phyloP scores from a whole-genome alignment of 2,329 filamentous ascomycete species.

The Calycina herbarum region DNA sequence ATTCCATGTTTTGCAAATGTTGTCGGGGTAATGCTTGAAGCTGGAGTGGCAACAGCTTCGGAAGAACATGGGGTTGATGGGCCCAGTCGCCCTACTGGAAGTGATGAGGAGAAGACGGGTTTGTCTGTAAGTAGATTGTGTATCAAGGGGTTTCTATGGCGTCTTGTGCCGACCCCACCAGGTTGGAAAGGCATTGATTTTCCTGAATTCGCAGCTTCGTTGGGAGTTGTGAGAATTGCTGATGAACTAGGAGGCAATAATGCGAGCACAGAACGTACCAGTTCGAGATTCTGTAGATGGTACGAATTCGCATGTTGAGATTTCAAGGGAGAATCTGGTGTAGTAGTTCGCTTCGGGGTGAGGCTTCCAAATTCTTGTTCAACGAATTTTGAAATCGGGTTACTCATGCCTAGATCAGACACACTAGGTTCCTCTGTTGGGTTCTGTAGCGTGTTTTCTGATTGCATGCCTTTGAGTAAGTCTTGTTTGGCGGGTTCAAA shows the following conservation, averaged over 20 bases:
- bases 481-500: constrained; percentile 68
- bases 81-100: constrained; percentile 69
- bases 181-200: constrained; percentile 38
- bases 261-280: constrained; percentile 69
- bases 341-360: constrained; percentile 9
- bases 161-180: constrained; percentile 50
- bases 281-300: constrained; percentile 70
- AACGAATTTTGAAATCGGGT: constrained; percentile 46
- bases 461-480: constrained; percentile 41
- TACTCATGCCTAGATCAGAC: constrained; percentile 38
- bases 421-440: constrained; percentile 6
- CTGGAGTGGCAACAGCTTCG: constrained; percentile 33
- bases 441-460: background rate
- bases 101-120: constrained; percentile 85
- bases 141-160: constrained; percentile 77
- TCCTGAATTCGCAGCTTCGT: constrained; percentile 65
- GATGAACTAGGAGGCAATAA: constrained; percentile 83
- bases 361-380: constrained; percentile 31
- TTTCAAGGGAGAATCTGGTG: background rate
- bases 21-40: constrained; percentile 50
- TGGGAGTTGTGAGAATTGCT: constrained; percentile 82
- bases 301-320: constrained; percentile 38
- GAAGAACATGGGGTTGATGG: constrained; percentile 21
- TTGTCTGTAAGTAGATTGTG: constrained; percentile 97
- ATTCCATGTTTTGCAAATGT: constrained; percentile 92